Conservation (phyloP, 495 filamentous ascomycete species). For the Rhizodiscina lignyota region DNA sequence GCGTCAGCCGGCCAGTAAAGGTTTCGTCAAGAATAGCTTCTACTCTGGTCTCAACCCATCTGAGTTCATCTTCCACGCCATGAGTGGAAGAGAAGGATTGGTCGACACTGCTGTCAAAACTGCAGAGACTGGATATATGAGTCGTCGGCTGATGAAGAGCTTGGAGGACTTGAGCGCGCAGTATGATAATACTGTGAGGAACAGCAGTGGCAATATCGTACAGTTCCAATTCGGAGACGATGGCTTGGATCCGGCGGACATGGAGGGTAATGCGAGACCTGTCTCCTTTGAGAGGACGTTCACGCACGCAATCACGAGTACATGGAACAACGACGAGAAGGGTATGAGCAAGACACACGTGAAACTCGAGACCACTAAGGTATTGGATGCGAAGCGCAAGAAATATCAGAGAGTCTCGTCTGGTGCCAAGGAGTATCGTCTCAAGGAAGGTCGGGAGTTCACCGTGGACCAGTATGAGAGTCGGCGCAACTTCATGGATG, state of each 20-base stretch:
- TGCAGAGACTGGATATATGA: slow-evolving; percentile 98
- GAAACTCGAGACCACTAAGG: slow-evolving; percentile 65
- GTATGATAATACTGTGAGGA: slow-evolving; percentile 91
- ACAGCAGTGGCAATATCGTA: slow-evolving; percentile 66
- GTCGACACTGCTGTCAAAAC: slow-evolving; percentile 99
- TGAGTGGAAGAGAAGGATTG: slow-evolving; percentile 93
- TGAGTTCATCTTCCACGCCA: slow-evolving; percentile 96
- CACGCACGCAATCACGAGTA: slow-evolving; percentile 52
- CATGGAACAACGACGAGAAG: neutral
- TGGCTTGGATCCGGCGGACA: slow-evolving; percentile 85
- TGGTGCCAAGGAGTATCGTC: too few relatives aligned
- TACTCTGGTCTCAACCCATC: slow-evolving; percentile 79
- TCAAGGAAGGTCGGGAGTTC: too few relatives aligned
- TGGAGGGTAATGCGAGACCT: slow-evolving; percentile 88
- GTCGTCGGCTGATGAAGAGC: slow-evolving; percentile 91
- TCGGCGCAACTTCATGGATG: slow-evolving; percentile 63
- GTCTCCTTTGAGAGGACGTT: slow-evolving; percentile 89
- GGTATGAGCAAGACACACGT: slow-evolving; percentile 2
- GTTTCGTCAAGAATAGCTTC: slow-evolving; percentile 95
- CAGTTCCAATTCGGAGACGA: slow-evolving; percentile 97
- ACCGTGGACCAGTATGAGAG: slow-evolving; percentile 74
- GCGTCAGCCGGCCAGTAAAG: slow-evolving; percentile 80
- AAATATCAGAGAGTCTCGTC: slow-evolving; percentile 24
- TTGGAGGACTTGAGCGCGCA: slow-evolving; percentile 82
- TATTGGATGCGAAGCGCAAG: slow-evolving; percentile 10